Conservation (phyloP, 768 basidiomycete genomes). For the Rhodosporidiobolus odoratus region DNA sequence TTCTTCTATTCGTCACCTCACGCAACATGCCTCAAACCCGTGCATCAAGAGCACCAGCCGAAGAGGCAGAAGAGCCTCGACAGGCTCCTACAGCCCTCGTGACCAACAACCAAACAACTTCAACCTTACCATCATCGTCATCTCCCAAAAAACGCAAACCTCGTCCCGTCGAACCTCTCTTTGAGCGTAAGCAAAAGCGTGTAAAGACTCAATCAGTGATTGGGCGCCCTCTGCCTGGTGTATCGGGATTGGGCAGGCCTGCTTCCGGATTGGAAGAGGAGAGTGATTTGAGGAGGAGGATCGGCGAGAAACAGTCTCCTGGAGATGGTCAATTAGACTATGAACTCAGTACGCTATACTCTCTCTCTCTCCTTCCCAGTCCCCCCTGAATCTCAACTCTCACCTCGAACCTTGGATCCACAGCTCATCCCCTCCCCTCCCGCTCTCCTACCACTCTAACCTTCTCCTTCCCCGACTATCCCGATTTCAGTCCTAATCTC, state of each 20-base stretch:
- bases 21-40: too few species aligned
- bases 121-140: not conserved
- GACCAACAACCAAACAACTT: not conserved
- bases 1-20: too few species aligned
- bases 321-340: slow-evolving; percentile 27
- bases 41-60: too few species aligned
- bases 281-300: not conserved
- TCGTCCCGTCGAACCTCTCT: slow-evolving; percentile 7
- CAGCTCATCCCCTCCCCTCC: slow-evolving; percentile 15
- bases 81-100: too few species aligned
- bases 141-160: not conserved
- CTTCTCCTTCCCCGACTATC: slow-evolving; percentile 16
- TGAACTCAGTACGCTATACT: not conserved
- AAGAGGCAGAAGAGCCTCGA: too few species aligned
- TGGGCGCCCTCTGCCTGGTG: too few species aligned
- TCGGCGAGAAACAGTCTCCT: slow-evolving; percentile 12
- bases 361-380: not conserved
- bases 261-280: not conserved
- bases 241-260: not conserved
- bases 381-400: not conserved
- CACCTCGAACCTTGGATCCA: too few species aligned
- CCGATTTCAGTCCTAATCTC: slow-evolving; percentile 21
- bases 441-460: slow-evolving; percentile 1
- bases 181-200: not conserved
- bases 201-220: not conserved